A percentile compares a stretch with the other conserved stretches of the same genome.
Conservation (phyloP, 75 land plant genomes). For the Picea glauca region DNA sequence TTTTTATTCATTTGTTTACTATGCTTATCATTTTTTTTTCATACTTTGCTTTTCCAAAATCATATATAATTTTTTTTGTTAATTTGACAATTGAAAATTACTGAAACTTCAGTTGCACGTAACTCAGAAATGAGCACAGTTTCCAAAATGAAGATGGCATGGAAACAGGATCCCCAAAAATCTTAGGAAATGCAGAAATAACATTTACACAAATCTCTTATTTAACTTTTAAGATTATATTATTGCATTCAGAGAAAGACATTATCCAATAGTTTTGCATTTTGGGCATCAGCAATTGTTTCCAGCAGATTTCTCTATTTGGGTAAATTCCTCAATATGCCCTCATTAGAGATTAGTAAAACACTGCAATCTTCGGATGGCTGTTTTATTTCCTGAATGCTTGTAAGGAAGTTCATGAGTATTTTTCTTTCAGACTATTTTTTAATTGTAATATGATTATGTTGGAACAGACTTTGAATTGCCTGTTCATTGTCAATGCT, state of each 20-base stretch:
- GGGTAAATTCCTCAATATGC: not conserved
- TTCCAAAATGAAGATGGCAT: too few relatives aligned
- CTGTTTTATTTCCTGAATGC: not conserved
- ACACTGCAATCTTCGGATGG: not conserved
- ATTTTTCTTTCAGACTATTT: not conserved
- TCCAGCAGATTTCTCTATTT: not conserved
- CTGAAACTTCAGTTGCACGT: too few relatives aligned
- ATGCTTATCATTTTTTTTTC: too few relatives aligned
- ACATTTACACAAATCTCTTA: too few relatives aligned
- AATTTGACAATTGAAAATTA: too few relatives aligned
- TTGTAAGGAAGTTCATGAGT: not conserved
- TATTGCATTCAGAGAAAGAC: not conserved
- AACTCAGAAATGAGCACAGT: too few relatives aligned
- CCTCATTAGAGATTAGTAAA: not conserved
- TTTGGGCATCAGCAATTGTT: not conserved
- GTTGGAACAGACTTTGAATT: conserved; percentile 61
- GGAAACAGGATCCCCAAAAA: too few relatives aligned
- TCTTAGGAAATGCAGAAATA: too few relatives aligned
- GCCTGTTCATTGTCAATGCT: conserved; percentile 82
- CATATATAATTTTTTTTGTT: not conserved
- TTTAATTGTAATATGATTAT: not conserved
- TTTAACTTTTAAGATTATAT: too few relatives aligned
- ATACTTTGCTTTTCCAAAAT: too few relatives aligned
- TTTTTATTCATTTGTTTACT: too few relatives aligned
- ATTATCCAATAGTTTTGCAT: not conserved